A percentile compares a stretch with the other conserved stretches of the same genome.
Evolutionary conservation across 345 rosid species (phyloP).

Genomic region (Populus alba): DNA sequence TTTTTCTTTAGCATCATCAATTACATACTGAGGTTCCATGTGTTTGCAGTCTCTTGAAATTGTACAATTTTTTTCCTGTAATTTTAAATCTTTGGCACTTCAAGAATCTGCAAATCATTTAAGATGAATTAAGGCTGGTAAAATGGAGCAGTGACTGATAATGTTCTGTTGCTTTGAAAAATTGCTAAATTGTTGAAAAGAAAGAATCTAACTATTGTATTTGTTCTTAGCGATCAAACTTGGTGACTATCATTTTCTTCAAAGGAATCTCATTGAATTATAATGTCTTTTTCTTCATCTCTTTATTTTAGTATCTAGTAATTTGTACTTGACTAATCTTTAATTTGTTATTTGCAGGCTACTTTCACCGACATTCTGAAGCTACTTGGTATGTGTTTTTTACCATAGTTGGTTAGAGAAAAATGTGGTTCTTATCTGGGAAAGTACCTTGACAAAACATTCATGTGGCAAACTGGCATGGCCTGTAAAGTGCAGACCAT

Average conservation of each 20-base stretch:
- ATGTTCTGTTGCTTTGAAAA: not conserved
- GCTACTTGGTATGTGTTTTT: constrained; percentile 60
- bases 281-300: not conserved
- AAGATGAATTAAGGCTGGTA: not conserved
- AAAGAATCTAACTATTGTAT: not conserved
- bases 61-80: not conserved
- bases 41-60: not conserved
- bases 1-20: not conserved
- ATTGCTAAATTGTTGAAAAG: not conserved
- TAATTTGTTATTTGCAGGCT: constrained; percentile 60
- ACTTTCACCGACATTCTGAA: constrained; percentile 89
- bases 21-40: not conserved
- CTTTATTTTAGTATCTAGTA: not conserved
- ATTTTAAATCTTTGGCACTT: not conserved
- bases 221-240: not conserved
- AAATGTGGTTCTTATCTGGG: not conserved
- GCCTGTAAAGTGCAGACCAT: not conserved
- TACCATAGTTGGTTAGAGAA: not conserved
- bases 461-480: not conserved
- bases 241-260: not conserved
- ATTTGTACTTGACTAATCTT: constrained; percentile 1
- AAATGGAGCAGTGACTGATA: not conserved
- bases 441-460: not conserved
- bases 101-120: not conserved
- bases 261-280: not conserved